These are phyloP conservation scores for Curvularia spicifera DNA, from an alignment of 2,329 filamentous ascomycete genomes.

Conservation along the genomic window DNA sequence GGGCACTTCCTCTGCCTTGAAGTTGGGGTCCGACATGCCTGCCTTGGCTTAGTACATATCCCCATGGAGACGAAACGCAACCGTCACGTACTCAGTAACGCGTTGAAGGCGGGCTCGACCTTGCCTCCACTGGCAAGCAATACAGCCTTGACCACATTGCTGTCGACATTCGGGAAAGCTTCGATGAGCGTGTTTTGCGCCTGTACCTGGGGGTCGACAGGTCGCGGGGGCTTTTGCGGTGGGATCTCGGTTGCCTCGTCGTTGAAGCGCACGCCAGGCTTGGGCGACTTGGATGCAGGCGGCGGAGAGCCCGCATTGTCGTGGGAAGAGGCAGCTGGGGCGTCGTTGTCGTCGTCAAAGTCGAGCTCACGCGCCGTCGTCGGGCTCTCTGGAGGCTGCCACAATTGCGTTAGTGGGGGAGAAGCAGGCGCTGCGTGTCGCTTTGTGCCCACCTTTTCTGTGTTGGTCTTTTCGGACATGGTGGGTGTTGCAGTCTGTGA, in stretches of 20 bases:
- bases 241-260: conserved; percentile 62
- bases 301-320: conserved; percentile 42
- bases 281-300: conserved; percentile 49
- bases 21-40: conserved; percentile 63
- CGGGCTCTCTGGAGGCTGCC: conserved; percentile 41
- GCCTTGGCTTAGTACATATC: conserved; percentile 21
- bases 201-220: conserved; percentile 80
- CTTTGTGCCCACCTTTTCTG: conserved; percentile 18
- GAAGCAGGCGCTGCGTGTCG: background rate
- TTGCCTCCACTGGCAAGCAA: conserved; percentile 83
- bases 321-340: conserved; percentile 41
- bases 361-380: conserved; percentile 64
- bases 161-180: conserved; percentile 87
- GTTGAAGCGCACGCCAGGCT: conserved; percentile 56
- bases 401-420: conserved; percentile 7
- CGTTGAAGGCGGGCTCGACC: conserved; percentile 94
- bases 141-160: conserved; percentile 82
- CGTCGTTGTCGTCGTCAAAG: conserved; percentile 63
- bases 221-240: conserved; percentile 79
- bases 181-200: conserved; percentile 89
- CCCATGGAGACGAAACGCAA: background rate
- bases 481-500: background rate
- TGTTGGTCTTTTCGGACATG: conserved; percentile 31
- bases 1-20: conserved; percentile 60
- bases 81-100: conserved; percentile 72